These are phyloP conservation scores for Tulasnella sp. DNA, from an alignment of 768 basidiomycete genomes.

Conservation along the genomic window DNA sequence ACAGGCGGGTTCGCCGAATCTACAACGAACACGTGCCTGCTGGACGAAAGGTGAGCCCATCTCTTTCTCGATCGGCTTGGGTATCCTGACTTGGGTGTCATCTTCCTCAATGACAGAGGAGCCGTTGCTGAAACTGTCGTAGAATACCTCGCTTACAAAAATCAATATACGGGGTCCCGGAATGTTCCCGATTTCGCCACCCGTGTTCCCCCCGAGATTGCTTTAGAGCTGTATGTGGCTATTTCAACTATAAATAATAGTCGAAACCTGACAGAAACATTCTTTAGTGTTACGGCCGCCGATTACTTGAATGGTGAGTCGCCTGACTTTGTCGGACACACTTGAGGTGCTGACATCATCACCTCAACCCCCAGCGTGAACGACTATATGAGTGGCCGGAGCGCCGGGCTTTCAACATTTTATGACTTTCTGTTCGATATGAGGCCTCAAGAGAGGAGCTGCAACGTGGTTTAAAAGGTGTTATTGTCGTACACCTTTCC, in stretches of 20 bases:
- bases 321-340: neutral
- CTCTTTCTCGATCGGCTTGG: conserved; percentile 2
- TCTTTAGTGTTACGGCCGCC: conserved; percentile 44
- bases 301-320: conserved; percentile 44
- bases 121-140: conserved; percentile 84
- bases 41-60: conserved; percentile 64
- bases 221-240: conserved; percentile 78
- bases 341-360: neutral
- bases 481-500: no score
- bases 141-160: conserved; percentile 87
- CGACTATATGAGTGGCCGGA: no score
- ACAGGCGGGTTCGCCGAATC: conserved; percentile 78
- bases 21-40: conserved; percentile 64
- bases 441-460: no score
- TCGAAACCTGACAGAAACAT: no score
- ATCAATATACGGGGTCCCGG: conserved; percentile 71
- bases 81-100: neutral
- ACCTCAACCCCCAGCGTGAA: neutral
- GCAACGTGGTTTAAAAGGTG: no score
- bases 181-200: conserved; percentile 85
- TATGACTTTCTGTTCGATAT: no score
- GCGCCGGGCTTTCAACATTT: no score
- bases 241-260: neutral
- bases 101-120: conserved; percentile 43
- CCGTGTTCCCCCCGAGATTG: conserved; percentile 83